Conservation (phyloP, 2,329 filamentous ascomycete genomes). For the Arthroderma sp. region DNA sequence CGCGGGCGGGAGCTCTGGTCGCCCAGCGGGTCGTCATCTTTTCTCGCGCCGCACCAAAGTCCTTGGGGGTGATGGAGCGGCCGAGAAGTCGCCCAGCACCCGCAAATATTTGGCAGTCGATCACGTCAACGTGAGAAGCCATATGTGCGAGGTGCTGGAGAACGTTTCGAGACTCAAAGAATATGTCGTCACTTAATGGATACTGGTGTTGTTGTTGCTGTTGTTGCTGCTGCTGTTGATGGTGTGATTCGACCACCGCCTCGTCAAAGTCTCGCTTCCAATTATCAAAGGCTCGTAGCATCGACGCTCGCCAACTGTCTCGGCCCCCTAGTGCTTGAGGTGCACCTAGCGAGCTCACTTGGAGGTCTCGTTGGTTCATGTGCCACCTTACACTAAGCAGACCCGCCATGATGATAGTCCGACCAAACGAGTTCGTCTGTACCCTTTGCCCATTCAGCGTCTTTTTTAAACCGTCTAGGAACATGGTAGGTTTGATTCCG, state of each 20-base stretch:
- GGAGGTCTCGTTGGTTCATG: slow-evolving; percentile 90
- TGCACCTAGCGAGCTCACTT: slow-evolving; percentile 76
- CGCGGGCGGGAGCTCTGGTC: slow-evolving; percentile 70
- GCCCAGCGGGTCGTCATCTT: slow-evolving; percentile 87
- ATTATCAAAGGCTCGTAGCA: slow-evolving; percentile 79
- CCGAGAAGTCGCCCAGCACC: slow-evolving; percentile 75
- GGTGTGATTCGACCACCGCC: slow-evolving; percentile 45
- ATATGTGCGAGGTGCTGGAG: slow-evolving; percentile 91
- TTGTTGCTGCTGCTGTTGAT: slow-evolving; percentile 12
- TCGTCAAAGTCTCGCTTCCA: slow-evolving; percentile 91
- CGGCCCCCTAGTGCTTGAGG: slow-evolving; percentile 68
- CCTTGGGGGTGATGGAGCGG: slow-evolving; percentile 66
- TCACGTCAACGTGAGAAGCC: slow-evolving; percentile 93
- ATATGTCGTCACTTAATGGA: slow-evolving; percentile 47
- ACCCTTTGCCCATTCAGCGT: slow-evolving; percentile 78
- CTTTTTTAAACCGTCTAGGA: slow-evolving; percentile 80
- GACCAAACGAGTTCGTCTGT: slow-evolving; percentile 82
- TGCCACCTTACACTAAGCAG: slow-evolving; percentile 91
- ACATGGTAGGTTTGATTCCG: slow-evolving; percentile 71
- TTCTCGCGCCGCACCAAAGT: slow-evolving; percentile 64
- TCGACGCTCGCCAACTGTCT: slow-evolving; percentile 76
- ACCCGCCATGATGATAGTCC: slow-evolving; percentile 87
- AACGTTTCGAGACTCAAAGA: slow-evolving; percentile 79
- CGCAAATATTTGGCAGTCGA: slow-evolving; percentile 95
- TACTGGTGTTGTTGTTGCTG: slow-evolving; percentile 16